Evolutionary conservation across 768 basidiomycete genomes (phyloP).

Genomic region (Mycena crocata): DNA sequence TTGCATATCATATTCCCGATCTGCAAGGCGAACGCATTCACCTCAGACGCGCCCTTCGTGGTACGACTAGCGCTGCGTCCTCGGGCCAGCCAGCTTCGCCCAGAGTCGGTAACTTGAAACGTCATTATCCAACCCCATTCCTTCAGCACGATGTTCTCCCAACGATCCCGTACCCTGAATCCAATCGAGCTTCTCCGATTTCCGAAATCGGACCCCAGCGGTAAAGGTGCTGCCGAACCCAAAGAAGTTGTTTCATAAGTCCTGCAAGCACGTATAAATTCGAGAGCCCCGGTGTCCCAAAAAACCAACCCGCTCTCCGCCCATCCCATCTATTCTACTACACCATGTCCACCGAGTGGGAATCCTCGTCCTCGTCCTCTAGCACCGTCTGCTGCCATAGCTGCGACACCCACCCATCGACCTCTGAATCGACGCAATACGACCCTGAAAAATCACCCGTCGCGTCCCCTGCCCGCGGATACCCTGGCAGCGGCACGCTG

Average conservation of each 20-base stretch:
- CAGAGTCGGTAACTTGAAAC: constrained; percentile 24
- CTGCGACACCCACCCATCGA: constrained; percentile 28
- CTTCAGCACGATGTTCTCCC: constrained; percentile 24
- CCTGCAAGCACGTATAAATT: constrained; percentile 22
- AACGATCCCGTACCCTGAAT: constrained; percentile 28
- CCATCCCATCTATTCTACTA: not conserved
- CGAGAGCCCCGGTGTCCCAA: not conserved
- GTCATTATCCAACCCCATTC: constrained; percentile 26
- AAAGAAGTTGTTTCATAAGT: constrained; percentile 16
- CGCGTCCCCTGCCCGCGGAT: constrained; percentile 32
- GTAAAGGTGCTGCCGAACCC: constrained; percentile 16
- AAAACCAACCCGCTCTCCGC: constrained; percentile 8
- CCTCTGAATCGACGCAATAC: constrained; percentile 10
- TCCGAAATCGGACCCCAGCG: constrained; percentile 27
- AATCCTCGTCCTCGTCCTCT: constrained; percentile 31
- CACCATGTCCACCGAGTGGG: constrained; percentile 35
- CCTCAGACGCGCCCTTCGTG: constrained; percentile 7
- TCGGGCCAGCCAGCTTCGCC: constrained; percentile 20
- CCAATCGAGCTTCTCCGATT: constrained; percentile 24
- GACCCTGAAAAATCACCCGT: constrained; percentile 18
- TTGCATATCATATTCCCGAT: constrained; percentile 22
- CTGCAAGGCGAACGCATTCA: constrained; percentile 16
- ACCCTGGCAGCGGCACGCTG: constrained; percentile 58
- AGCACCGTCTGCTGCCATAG: constrained; percentile 39
- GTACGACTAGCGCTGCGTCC: constrained; percentile 22